Evolutionary conservation across 2,329 filamentous ascomycete species (phyloP), one percentile per base, ranked within the genome.

Genomic region (Aspergillus oerlinghausenensis): DNA sequence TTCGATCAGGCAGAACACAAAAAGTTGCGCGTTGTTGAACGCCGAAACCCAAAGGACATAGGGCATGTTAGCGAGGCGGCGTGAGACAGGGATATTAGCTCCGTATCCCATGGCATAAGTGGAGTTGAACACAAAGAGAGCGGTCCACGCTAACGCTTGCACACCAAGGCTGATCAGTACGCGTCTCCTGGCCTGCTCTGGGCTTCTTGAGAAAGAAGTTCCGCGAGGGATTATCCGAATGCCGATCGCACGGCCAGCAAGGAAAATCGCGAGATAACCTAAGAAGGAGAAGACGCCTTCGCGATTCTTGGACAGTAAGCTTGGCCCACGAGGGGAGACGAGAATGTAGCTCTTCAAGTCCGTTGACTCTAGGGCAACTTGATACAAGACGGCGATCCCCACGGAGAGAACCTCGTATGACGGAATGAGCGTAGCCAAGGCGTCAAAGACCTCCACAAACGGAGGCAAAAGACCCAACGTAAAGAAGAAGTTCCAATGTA

Each of bases 401-500:
- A 96, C 76, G 0, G 90, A 86, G 28, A 97, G 81, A 1, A 84
- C 79, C 17, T 91, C 88, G 67, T 91, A 93, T 0, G 89, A 93
- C 3, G 89, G 89, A 3, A 96, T 75, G 55, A 88, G 68, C 17
- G 81, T 79, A 56, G 93, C 83, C 0, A 87, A 77, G 0, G 88
- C 83, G 70, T 95, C 90, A 59, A 93, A 90, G 0, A 94, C 72
- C 28, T 93, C 92, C 52, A 96, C 86, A 67, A 96, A 96, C 0
- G 92, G 92, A 0, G 93, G 91, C 25, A 99, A 77, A 50, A 97
- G 83, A 5, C 87, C 92, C 9, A 99, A 80, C 0, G 94, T 99
- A 76, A 97, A 97, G 81, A 99, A 99, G 75, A 99, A 99, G 74
- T 99, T 99, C 94, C 94, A 99, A 74, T 99, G 94, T 9, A 99